Base-by-base conservation (phyloP, 805 yeast genomes). In the Candida glaebosa region DNA sequence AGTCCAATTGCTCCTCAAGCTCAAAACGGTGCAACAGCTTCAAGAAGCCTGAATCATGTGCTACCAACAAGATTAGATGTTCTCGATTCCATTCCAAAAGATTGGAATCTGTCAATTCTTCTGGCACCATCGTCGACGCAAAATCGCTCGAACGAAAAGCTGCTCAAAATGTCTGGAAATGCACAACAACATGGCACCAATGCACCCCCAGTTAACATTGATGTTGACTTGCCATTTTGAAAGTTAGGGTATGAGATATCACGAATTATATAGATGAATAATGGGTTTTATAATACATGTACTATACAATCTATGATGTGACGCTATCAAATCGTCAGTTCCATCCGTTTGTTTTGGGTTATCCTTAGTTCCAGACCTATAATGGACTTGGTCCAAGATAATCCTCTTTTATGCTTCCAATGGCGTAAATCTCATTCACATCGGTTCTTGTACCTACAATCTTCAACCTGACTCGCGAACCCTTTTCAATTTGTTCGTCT, bases 331-430 rank as follows among this genome's bases (percentile, higher is more conserved):
- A n/a, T n/a, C n/a, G n/a, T n/a, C n/a, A n/a, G n/a, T n/a, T n/a
- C n/a, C n/a, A n/a, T n/a, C n/a, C n/a, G n/a, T n/a, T 12, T 12
- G 12, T 8, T 24, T 24, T 24, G 8, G 12, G 28, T 24, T 24
- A 24, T 8, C 12, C 12, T 24, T 24, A 24, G 28, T 24, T 8
- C 28, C 28, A 24, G 28, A 39, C 25, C 52, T 49, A 66, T 63
- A 67, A 56, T 26, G 75, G 75, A 56, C 71, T 65, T 42, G 96
- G 95, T 41, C 99, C 99, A 65, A 93, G 75, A 63, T 88, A 93
- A 70, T 93, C 99, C 69, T 93, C 99, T 65, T 91, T 93, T 57
- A 93, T 91, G 65, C 95, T 86, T 38, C 99, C 99, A 60, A 93
- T 93, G 36, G 98, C 99, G 61, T 88, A 87, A 61, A 93, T 91